These are phyloP conservation scores for Mortierella polycephala DNA, from an alignment of 371 early-diverging fungal species.

Conservation along the genomic window DNA sequence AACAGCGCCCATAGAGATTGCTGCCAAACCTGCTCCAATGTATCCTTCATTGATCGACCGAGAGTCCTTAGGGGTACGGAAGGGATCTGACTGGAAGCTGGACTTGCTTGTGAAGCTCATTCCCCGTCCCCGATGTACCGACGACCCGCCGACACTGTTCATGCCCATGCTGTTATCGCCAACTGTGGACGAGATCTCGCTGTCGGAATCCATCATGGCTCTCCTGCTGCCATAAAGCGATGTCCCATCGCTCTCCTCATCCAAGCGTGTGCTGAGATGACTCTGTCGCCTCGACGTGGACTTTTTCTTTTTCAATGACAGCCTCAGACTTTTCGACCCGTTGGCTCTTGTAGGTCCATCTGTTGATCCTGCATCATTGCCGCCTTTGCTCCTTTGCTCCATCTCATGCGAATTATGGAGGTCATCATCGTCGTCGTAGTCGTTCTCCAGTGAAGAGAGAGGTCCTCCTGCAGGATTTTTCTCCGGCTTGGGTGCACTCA, in stretches of 20 bases:
- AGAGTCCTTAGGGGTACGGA: constrained; percentile 44
- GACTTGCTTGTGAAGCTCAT: constrained; percentile 45
- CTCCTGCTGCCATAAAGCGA: constrained; percentile 40
- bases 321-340: constrained; percentile 4
- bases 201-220: constrained; percentile 37
- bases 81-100: constrained; percentile 48
- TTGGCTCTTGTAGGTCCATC: neutral
- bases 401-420: constrained; percentile 35
- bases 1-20: neutral
- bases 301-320: constrained; percentile 27
- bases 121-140: constrained; percentile 15
- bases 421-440: constrained; percentile 41
- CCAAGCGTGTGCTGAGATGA: constrained; percentile 15
- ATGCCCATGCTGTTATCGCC: constrained; percentile 15
- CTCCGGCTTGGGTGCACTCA: constrained; percentile 67
- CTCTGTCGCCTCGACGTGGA: constrained; percentile 21
- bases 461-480: constrained; percentile 33
- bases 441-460: constrained; percentile 15
- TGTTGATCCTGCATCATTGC: no score
- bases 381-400: constrained; percentile 39
- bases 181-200: constrained; percentile 24
- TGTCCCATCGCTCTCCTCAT: constrained; percentile 36
- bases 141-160: constrained; percentile 23
- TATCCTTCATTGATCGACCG: constrained; percentile 36
- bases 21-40: constrained; percentile 6